These are phyloP conservation scores for Orbilia brochopaga DNA, from an alignment of 2,329 filamentous ascomycete species.

Conservation along the genomic window DNA sequence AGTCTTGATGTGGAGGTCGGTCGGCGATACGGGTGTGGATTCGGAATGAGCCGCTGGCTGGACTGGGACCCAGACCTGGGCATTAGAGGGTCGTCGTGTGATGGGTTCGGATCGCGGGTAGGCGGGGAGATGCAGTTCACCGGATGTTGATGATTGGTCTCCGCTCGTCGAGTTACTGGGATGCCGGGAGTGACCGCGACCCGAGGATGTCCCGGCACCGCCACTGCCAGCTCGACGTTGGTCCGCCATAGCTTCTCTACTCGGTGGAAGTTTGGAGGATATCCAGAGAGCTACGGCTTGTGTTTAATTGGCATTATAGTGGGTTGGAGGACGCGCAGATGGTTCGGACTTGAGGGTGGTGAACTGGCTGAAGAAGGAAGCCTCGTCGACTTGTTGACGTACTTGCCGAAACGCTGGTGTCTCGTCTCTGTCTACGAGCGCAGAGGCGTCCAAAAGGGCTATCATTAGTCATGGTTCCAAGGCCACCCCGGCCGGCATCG, in stretches of 20 bases:
- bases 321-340: neutral
- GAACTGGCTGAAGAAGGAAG: slow-evolving; percentile 1
- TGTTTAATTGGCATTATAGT: slow-evolving; percentile 52
- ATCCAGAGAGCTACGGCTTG: slow-evolving; percentile 50
- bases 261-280: slow-evolving; percentile 41
- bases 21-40: slow-evolving; percentile 39
- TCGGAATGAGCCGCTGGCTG: slow-evolving; percentile 46
- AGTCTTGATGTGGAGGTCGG: slow-evolving; percentile 44
- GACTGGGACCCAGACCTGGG: slow-evolving; percentile 50
- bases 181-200: slow-evolving; percentile 50
- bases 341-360: neutral
- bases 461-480: slow-evolving; percentile 30
- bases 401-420: neutral
- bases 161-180: slow-evolving; percentile 44
- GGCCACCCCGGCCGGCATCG: slow-evolving; percentile 13
- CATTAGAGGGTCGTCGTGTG: slow-evolving; percentile 42
- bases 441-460: neutral
- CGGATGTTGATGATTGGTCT: slow-evolving; percentile 44
- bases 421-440: neutral
- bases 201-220: slow-evolving; percentile 44
- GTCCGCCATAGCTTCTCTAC: slow-evolving; percentile 35
- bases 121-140: slow-evolving; percentile 22
- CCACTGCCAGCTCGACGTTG: slow-evolving; percentile 27
- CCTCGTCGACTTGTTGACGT: slow-evolving; percentile 17
- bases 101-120: slow-evolving; percentile 50